Evolutionary conservation across 148 eudicot genomes (phyloP).

Genomic region (Arbutus unedo): DNA sequence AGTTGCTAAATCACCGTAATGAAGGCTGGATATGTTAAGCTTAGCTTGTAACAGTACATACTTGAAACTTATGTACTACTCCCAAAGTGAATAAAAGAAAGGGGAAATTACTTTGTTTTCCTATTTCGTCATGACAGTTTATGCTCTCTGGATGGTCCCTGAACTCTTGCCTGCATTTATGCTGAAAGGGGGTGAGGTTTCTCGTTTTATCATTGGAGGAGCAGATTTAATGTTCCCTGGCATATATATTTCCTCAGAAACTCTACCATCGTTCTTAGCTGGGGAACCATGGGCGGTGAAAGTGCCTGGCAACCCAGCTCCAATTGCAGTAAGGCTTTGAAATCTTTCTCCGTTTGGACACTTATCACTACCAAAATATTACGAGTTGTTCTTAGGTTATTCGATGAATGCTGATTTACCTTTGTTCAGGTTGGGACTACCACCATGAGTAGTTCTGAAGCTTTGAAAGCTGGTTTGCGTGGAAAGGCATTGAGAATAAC

Average conservation of each 20-base stretch:
- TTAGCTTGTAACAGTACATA: not conserved
- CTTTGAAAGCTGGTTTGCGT: conserved; percentile 79
- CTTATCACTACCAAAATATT: not conserved
- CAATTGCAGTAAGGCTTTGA: conserved; percentile 64
- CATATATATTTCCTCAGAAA: conserved; percentile 62
- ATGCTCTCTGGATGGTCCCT: conserved; percentile 92
- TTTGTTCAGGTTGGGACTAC: conserved; percentile 73
- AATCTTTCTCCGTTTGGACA: not conserved
- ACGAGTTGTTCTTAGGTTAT: not conserved
- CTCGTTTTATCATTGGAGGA: conserved; percentile 85
- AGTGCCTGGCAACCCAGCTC: conserved; percentile 90
- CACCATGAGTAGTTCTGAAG: conserved; percentile 72
- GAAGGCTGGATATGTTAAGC: not conserved
- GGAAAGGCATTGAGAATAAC: conserved; percentile 80
- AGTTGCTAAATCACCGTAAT: not conserved
- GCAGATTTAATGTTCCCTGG: conserved; percentile 99
- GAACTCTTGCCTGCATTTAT: conserved; percentile 79
- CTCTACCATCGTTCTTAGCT: conserved; percentile 67
- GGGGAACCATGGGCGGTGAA: conserved; percentile 93
- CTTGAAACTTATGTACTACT: not conserved
- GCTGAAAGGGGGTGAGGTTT: conserved; percentile 90
- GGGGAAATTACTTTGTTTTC: not conserved
- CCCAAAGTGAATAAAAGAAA: not conserved
- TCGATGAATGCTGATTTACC: conserved; percentile 9
- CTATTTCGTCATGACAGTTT: conserved; percentile 47